Evolutionary conservation across 2,329 filamentous ascomycete genomes (phyloP).

Genomic region (Aspergillus hortae): DNA sequence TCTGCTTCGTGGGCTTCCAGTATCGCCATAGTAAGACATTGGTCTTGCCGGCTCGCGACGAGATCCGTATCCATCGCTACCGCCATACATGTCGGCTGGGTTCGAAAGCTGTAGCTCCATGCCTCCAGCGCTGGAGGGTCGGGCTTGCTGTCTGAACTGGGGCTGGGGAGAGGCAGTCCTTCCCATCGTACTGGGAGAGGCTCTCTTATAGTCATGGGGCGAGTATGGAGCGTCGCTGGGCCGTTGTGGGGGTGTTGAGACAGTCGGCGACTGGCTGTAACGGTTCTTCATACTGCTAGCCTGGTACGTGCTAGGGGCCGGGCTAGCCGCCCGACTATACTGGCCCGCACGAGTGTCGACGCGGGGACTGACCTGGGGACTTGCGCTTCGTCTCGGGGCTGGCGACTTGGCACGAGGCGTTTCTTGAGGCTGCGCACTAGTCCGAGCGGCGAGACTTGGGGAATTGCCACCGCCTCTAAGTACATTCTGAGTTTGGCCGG

Average conservation of each 20-base stretch:
- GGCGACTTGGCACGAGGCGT: slow-evolving; percentile 59
- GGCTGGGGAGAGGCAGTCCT: slow-evolving; percentile 53
- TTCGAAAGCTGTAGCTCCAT: slow-evolving; percentile 68
- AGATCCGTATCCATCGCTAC: slow-evolving; percentile 31
- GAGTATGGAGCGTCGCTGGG: slow-evolving; percentile 40
- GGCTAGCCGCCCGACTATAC: slow-evolving; percentile 41
- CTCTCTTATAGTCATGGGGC: slow-evolving; percentile 39
- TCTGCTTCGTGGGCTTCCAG: slow-evolving; percentile 48
- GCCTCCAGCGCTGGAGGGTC: slow-evolving; percentile 48
- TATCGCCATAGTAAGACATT: slow-evolving; percentile 46
- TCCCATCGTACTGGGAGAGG: slow-evolving; percentile 32
- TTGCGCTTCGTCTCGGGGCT: slow-evolving; percentile 55
- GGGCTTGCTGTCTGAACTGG: slow-evolving; percentile 47
- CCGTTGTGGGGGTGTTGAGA: slow-evolving; percentile 28
- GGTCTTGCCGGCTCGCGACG: slow-evolving; percentile 41
- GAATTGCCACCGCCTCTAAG: slow-evolving; percentile 51
- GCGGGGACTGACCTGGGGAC: slow-evolving; percentile 29
- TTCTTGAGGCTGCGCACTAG: slow-evolving; percentile 45
- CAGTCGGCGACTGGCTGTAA: slow-evolving; percentile 35
- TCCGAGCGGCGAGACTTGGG: slow-evolving; percentile 59
- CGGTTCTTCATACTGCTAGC: slow-evolving; percentile 40
- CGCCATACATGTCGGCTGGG: slow-evolving; percentile 56
- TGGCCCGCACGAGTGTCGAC: slow-evolving; percentile 38
- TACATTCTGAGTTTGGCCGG: slow-evolving; percentile 76
- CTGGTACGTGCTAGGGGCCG: slow-evolving; percentile 44